These are phyloP conservation scores for Pleurotus pulmonarius DNA, from an alignment of 768 basidiomycete genomes.

Conservation along the genomic window DNA sequence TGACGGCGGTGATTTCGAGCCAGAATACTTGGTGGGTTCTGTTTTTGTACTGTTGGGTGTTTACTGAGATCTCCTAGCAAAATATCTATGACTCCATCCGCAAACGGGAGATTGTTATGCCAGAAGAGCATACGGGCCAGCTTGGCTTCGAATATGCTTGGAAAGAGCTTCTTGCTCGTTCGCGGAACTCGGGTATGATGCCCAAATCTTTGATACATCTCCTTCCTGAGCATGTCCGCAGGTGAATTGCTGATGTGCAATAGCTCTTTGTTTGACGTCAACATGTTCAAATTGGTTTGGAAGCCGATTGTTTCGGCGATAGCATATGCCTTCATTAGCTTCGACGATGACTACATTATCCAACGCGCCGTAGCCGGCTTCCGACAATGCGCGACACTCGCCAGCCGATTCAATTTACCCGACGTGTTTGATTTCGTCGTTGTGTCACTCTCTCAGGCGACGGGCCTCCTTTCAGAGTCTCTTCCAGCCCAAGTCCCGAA, in stretches of 20 bases:
- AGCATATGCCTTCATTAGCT: constrained; percentile 92
- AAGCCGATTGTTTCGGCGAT: constrained; percentile 91
- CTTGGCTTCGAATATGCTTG: constrained; percentile 98
- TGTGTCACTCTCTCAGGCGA: constrained; percentile 87
- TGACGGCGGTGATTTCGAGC: constrained; percentile 74
- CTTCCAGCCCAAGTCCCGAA: constrained; percentile 71
- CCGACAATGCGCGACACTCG: constrained; percentile 91
- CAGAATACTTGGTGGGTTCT: constrained; percentile 72
- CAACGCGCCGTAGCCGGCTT: constrained; percentile 96
- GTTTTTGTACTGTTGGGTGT: not conserved
- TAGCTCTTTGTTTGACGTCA: constrained; percentile 75
- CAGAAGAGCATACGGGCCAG: constrained; percentile 95
- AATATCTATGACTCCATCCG: constrained; percentile 92
- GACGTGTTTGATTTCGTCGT: constrained; percentile 98
- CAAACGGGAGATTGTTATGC: constrained; percentile 93
- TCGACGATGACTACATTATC: constrained; percentile 95
- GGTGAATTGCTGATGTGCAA: constrained; percentile 76
- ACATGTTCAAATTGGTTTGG: constrained; percentile 96
- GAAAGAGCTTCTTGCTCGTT: constrained; percentile 88
- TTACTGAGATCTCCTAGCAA: constrained; percentile 44
- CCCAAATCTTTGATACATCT: too few relatives aligned
- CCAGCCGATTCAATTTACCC: constrained; percentile 82
- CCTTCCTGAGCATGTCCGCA: constrained; percentile 16
- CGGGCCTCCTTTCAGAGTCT: constrained; percentile 76
- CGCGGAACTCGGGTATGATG: constrained; percentile 69